phyloP scores from a whole-genome alignment of 2,329 filamentous ascomycete genomes.

The Diaporthe longicolla region DNA sequence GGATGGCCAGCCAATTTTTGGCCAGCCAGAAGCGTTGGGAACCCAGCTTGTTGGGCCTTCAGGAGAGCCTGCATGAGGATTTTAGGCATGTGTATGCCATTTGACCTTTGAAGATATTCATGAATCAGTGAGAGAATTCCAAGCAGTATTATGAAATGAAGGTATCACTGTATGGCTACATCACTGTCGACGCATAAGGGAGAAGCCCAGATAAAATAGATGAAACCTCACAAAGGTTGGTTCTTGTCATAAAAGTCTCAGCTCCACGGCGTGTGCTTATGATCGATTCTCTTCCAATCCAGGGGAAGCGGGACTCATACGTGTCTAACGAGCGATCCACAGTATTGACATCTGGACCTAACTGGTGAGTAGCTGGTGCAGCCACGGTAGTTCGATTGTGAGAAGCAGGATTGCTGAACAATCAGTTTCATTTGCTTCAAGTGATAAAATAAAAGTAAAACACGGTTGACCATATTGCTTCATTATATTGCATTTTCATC shows the following conservation, averaged over 20 bases:
- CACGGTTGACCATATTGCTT: accelerated
- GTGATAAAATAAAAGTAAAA: neutral
- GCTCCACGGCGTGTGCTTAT: neutral
- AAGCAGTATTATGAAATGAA: accelerated
- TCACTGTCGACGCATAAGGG: neutral
- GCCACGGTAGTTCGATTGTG: too few relatives aligned
- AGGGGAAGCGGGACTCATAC: too few relatives aligned
- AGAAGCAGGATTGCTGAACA: too few relatives aligned
- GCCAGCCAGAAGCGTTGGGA: neutral
- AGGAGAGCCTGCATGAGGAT: neutral
- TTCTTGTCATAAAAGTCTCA: neutral
- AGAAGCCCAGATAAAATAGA: too few relatives aligned
- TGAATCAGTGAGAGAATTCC: too few relatives aligned
- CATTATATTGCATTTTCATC: neutral
- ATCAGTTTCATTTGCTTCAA: neutral
- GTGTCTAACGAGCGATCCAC: too few relatives aligned
- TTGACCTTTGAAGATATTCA: too few relatives aligned
- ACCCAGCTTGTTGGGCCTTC: conserved; percentile 16
- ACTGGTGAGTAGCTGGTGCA: too few relatives aligned
- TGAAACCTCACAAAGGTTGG: neutral
- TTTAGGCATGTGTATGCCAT: too few relatives aligned
- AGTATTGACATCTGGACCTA: too few relatives aligned
- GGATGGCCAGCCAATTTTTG: conserved; percentile 4
- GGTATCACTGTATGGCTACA: accelerated
- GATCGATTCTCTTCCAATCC: too few relatives aligned